Percentiles rank a stretch among this genome's conserved stretches.
These are phyloP conservation scores for Friedmanniomyces endolithicus DNA, from an alignment of 495 filamentous ascomycete genomes.

Conservation along the genomic window DNA sequence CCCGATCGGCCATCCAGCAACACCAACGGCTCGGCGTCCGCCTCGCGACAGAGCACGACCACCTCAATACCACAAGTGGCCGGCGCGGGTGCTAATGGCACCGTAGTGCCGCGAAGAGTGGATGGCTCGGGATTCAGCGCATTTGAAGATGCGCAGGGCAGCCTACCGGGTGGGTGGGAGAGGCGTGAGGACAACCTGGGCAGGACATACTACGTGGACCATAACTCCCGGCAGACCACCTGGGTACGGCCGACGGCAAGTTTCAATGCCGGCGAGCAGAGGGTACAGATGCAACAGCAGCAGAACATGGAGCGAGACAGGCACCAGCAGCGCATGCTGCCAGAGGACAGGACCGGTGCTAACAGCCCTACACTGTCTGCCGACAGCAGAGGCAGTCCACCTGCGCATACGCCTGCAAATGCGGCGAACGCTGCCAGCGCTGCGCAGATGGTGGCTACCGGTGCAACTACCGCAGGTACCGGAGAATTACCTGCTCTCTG, in stretches of 20 bases:
- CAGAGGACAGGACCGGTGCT: constrained; percentile 87
- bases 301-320: constrained; percentile 83
- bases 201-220: constrained; percentile 97
- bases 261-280: constrained; percentile 66
- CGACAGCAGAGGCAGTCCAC: constrained; percentile 33
- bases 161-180: constrained; percentile 90
- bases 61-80: constrained; percentile 7
- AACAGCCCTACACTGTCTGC: constrained; percentile 75
- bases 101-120: neutral
- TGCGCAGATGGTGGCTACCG: constrained; percentile 84
- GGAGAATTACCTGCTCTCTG: constrained; percentile 91
- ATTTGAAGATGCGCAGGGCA: constrained; percentile 88
- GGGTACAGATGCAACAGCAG: constrained; percentile 68
- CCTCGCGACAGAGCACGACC: constrained; percentile 5
- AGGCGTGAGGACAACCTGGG: constrained; percentile 90
- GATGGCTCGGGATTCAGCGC: constrained; percentile 54
- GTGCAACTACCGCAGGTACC: constrained; percentile 84
- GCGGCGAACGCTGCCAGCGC: constrained; percentile 39
- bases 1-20: constrained; percentile 18
- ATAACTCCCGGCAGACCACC: constrained; percentile 92
- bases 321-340: constrained; percentile 89
- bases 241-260: constrained; percentile 80
- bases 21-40: constrained; percentile 4
- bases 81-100: constrained; percentile 16
- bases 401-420: constrained; percentile 28